These are phyloP conservation scores for Populus davidiana DNA, from an alignment of 345 rosid genomes.

Conservation along the genomic window DNA sequence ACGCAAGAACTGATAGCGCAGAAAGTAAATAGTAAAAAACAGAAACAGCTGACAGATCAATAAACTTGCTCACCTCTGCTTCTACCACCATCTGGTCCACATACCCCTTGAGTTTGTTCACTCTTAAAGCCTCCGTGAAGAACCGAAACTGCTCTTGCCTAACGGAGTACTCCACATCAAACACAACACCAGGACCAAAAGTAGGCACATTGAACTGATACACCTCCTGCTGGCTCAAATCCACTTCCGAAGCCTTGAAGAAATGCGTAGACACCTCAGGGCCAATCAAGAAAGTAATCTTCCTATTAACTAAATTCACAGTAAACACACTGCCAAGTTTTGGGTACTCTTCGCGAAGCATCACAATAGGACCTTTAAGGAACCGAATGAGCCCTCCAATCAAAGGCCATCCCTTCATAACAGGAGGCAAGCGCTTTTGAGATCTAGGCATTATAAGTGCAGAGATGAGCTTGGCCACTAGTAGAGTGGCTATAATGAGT, in stretches of 20 bases:
- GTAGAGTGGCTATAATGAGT: conserved; percentile 57
- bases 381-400: conserved; percentile 71
- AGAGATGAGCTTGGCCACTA: conserved; percentile 73
- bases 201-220: conserved; percentile 96
- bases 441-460: conserved; percentile 54
- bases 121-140: conserved; percentile 85
- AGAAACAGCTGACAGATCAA: not conserved
- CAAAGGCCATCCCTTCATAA: conserved; percentile 54
- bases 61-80: conserved; percentile 54
- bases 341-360: conserved; percentile 84
- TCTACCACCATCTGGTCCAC: conserved; percentile 94
- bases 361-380: conserved; percentile 71
- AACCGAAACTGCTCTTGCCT: conserved; percentile 96
- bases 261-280: conserved; percentile 98
- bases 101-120: conserved; percentile 80
- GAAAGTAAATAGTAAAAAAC: not conserved
- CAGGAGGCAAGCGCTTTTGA: conserved; percentile 72
- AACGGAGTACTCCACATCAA: conserved; percentile 81
- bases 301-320: conserved; percentile 59
- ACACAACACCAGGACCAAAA: conserved; percentile 96
- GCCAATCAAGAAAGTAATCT: conserved; percentile 88
- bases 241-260: conserved; percentile 84
- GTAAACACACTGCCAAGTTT: conserved; percentile 93
- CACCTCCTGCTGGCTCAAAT: conserved; percentile 95
- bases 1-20: not conserved